Percentiles rank a stretch among this genome's conserved stretches.
These are phyloP conservation scores for Xylogone sp. DNA, from an alignment of 2,329 filamentous ascomycete species.

Conservation along the genomic window DNA sequence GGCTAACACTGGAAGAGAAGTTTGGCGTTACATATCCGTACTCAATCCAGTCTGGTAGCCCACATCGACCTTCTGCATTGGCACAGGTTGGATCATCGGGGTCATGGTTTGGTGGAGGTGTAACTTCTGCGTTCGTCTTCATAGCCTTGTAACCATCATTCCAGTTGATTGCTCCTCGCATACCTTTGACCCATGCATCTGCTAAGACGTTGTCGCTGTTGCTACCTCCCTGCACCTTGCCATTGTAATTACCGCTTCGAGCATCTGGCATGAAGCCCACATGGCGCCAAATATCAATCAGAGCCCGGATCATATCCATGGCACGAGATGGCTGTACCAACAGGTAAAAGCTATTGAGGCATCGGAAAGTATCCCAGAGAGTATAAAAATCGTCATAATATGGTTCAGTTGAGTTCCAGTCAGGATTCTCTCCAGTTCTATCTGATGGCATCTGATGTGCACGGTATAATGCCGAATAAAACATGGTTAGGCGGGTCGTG, in stretches of 20 bases:
- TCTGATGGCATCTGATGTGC: constrained; percentile 68
- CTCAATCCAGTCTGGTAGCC: constrained; percentile 63
- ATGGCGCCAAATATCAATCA: constrained; percentile 64
- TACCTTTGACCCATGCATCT: constrained; percentile 67
- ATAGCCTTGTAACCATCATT: constrained; percentile 56
- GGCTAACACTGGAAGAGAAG: constrained; percentile 58
- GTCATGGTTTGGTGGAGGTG: constrained; percentile 56
- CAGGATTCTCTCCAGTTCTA: constrained; percentile 66
- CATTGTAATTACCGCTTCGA: constrained; percentile 66
- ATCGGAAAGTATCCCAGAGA: constrained; percentile 61
- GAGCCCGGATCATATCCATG: constrained; percentile 61
- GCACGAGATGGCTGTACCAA: constrained; percentile 58
- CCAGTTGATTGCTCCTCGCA: constrained; percentile 60
- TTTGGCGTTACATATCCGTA: constrained; percentile 62
- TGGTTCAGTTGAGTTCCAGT: constrained; percentile 59
- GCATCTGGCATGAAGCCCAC: constrained; percentile 64
- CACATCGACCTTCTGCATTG: constrained; percentile 65
- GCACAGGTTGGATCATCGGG: constrained; percentile 48
- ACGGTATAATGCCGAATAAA: constrained; percentile 54
- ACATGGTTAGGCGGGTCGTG: constrained; percentile 42
- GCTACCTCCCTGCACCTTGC: constrained; percentile 64
- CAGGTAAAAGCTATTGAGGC: constrained; percentile 49
- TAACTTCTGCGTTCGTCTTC: constrained; percentile 61
- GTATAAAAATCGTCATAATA: constrained; percentile 72
- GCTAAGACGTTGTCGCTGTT: constrained; percentile 70